Base-by-base conservation (phyloP, 306 rosid genomes). In the Pyrus communis region DNA sequence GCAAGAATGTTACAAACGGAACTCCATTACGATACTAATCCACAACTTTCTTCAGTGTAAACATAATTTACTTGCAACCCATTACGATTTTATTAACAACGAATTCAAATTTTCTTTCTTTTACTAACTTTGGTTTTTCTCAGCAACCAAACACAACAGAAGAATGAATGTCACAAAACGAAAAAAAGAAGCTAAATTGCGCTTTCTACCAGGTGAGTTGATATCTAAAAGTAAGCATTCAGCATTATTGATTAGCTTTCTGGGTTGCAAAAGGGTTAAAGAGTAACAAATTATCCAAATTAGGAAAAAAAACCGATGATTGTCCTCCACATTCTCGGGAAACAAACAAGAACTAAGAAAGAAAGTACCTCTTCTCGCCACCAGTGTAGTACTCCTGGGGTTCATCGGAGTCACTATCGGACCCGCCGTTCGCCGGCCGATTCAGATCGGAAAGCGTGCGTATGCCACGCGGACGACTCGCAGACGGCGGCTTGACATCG, bases 381-480 rank as follows among this genome's bases (percentile, higher is more conserved):
- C 99, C 97, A 22, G 97, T 77, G 81, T 90, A 92, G 71, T 88
- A 89, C 81, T 95, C 97, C 57, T 82, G 91, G 4, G 91, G 87
- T 54, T 90, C 96, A 77, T 95, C 98, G 2, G 91, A 85, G 64
- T 94, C 93, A 17, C 90, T 82, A 27, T 79, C 94, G 0, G 89
- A 86, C 8, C 75, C 88, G 14, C 79, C 82, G 17, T 69, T 73
- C 8, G 70, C 86, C 19, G 86, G 73, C n/a, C 77, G 84, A 79
- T 95, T 89, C 73, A 92, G 88, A 87, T 90, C 91, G 43, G 95
- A 77, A 3, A 90, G 82, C 13, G 95, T 89, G 18, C 89, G 89
- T 31, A 90, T 82, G 28, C 91, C 83, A 25, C 88, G 79, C 2
- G 78, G 71, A 2, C 87, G 22, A 46, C 78, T 83, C 40, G 85